Base-by-base conservation (phyloP, 495 filamentous ascomycete species). In the Pyronema omphalodes region DNA sequence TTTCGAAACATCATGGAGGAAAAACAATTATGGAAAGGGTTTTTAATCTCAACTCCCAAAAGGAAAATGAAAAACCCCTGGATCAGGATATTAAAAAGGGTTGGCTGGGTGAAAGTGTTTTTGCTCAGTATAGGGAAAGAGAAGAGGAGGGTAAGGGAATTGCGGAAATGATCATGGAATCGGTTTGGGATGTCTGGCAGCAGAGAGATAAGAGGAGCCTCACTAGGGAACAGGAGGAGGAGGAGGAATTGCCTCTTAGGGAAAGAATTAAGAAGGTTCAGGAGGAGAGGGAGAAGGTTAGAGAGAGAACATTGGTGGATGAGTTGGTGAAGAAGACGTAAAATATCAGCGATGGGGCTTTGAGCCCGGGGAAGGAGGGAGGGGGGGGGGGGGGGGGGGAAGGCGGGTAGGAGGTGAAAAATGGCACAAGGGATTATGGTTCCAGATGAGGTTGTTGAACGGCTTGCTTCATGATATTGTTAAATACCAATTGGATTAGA, bases 141-240 rank as follows among this genome's bases (percentile, higher is more conserved):
- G 58, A 88, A 62, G 79, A 81, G 60, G 77, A 82, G 54, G 88
- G 88, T 15, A 83, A 79, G 67, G 83, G 85, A 23, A 88, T 89
- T 73, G 77, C 76, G 12, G 80, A 77, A 60, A 69, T 94, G 68
- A 94, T 94, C 57, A 73, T 76, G 67, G 83, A 88, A 59, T 82
- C 89, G 74, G 76, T 93, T 41, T 79, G 74, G 73, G 86, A 94
- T 67, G 88, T 88, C 41, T 85, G 76, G 78, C 64, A 61, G 48
- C 61, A 55, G 50, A 67, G 67, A 52, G 58, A 63, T 37, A 65
- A 58, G 34, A 54, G 60, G 11, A 39, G 57, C 7, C n/a, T 52
- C 12, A 52, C 50, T 15, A 60, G 65, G 29, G 64, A 54, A 19
- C 59, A 63, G 40, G 55, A 65, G 49, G 47, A 35, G 2, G 57